Evolutionary conservation across 495 filamentous ascomycete genomes (phyloP).

Genomic region (Tricharina praecox): DNA sequence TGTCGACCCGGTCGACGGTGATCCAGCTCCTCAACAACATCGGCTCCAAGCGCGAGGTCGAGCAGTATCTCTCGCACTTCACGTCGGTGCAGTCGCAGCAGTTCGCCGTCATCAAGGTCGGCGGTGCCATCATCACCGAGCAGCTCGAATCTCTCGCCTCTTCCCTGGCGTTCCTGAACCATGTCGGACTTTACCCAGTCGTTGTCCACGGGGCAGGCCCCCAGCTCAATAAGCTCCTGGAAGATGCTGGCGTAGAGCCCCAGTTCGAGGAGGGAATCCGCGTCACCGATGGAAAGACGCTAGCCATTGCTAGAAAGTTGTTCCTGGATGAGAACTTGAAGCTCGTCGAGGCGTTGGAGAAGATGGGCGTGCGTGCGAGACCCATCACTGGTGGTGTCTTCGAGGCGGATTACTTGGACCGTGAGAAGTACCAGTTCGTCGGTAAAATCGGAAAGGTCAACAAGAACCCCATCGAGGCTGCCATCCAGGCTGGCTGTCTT

Average conservation of each 20-base stretch:
- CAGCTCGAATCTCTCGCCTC: constrained; percentile 78
- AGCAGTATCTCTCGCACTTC: constrained; percentile 97
- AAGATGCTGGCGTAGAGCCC: constrained; percentile 83
- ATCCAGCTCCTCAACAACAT: constrained; percentile 91
- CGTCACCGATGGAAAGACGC: constrained; percentile 88
- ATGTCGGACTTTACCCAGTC: constrained; percentile 88
- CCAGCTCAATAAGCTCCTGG: constrained; percentile 84
- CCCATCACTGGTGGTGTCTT: constrained; percentile 90
- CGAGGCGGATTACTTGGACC: constrained; percentile 84
- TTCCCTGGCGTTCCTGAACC: constrained; percentile 78
- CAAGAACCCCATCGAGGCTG: constrained; percentile 75
- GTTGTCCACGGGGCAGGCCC: constrained; percentile 94
- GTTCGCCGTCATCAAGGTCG: constrained; percentile 98
- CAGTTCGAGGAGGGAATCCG: constrained; percentile 94
- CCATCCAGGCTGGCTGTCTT: constrained; percentile 80
- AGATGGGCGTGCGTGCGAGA: constrained; percentile 75
- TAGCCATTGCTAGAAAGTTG: constrained; percentile 74
- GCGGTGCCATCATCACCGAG: constrained; percentile 91
- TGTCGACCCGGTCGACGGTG: constrained; percentile 68
- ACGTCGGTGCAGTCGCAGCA: constrained; percentile 92
- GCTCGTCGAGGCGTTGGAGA: constrained; percentile 78
- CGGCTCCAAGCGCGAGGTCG: constrained; percentile 88
- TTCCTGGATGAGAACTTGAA: constrained; percentile 96
- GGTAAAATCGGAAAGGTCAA: constrained; percentile 92
- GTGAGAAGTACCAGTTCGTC: constrained; percentile 83